Percentiles rank a stretch among this genome's conserved stretches.
phyloP scores from a whole-genome alignment of 1,284 basidiomycete genomes.

The Puccinia novopanici region DNA sequence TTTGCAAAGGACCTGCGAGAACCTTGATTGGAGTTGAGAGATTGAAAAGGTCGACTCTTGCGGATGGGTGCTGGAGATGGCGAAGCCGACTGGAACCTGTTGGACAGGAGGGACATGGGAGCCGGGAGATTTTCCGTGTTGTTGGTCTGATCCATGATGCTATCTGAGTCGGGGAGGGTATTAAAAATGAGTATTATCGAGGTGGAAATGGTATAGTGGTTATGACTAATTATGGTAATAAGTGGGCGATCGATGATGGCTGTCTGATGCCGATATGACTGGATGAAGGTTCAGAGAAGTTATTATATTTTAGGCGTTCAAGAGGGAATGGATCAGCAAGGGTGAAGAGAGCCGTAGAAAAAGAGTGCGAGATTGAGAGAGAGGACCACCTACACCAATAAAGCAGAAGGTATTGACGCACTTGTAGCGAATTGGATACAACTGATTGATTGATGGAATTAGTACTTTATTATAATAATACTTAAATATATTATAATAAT shows the following conservation, averaged over 20 bases:
- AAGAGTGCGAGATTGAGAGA: not conserved
- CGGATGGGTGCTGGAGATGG: slow-evolving; percentile 34
- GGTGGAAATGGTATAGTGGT: not conserved
- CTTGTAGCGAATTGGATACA: not conserved
- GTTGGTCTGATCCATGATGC: slow-evolving; percentile 7
- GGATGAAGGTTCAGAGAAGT: too few relatives aligned
- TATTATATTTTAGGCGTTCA: not conserved
- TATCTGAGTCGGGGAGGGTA: not conserved
- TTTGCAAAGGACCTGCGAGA: not conserved
- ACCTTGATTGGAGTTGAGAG: slow-evolving; percentile 27
- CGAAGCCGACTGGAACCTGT: slow-evolving; percentile 21
- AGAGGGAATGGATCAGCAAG: slow-evolving; percentile 2
- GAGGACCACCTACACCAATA: not conserved
- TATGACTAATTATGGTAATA: not conserved
- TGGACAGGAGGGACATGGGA: not conserved
- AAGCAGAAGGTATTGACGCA: not conserved
- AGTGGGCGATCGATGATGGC: not conserved
- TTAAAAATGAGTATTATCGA: not conserved
- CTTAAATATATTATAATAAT: not conserved
- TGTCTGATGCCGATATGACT: not conserved
- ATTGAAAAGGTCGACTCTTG: slow-evolving; percentile 32
- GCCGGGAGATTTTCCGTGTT: slow-evolving; percentile 23
- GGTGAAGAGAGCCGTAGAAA: not conserved
- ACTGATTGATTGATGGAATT: not conserved
- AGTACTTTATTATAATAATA: too few relatives aligned